A percentile compares a stretch with the other conserved stretches of the same genome.
These are phyloP conservation scores for Cordyceps cateniannulata DNA, from an alignment of 2,329 filamentous ascomycete species.

Conservation along the genomic window DNA sequence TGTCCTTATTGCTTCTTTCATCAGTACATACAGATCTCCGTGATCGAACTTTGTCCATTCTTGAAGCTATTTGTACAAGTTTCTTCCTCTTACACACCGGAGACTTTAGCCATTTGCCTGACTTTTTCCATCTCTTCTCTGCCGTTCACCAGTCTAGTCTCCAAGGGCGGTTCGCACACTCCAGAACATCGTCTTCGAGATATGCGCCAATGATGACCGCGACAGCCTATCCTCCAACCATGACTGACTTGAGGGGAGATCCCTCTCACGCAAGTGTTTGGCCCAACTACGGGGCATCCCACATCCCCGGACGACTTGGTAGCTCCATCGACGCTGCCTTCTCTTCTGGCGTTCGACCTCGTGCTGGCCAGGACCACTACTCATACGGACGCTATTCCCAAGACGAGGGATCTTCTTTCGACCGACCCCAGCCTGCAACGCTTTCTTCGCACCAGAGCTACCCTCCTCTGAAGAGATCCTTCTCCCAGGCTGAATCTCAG, in stretches of 20 bases:
- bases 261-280: conserved; percentile 51
- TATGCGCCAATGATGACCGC: conserved; percentile 56
- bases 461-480: conserved; percentile 50
- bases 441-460: conserved; percentile 46
- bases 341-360: conserved; percentile 38
- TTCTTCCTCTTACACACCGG: not conserved
- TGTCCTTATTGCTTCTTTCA: conserved; percentile 7
- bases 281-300: conserved; percentile 51
- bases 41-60: not conserved
- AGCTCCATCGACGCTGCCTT: conserved; percentile 45
- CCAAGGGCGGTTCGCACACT: not conserved
- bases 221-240: conserved; percentile 53
- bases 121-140: not conserved
- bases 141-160: not conserved
- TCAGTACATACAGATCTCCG: conserved; percentile 1
- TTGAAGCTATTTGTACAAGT: not conserved
- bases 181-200: conserved; percentile 22
- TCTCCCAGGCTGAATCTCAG: conserved; percentile 48
- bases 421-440: conserved; percentile 43
- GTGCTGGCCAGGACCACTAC: conserved; percentile 45
- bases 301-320: conserved; percentile 45
- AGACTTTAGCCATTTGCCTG: not conserved
- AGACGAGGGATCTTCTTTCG: conserved; percentile 49
- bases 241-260: conserved; percentile 58
- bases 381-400: conserved; percentile 48